Base-by-base conservation (phyloP, 2,329 filamentous ascomycete genomes). In the Penicillium fuscoglaucum region DNA sequence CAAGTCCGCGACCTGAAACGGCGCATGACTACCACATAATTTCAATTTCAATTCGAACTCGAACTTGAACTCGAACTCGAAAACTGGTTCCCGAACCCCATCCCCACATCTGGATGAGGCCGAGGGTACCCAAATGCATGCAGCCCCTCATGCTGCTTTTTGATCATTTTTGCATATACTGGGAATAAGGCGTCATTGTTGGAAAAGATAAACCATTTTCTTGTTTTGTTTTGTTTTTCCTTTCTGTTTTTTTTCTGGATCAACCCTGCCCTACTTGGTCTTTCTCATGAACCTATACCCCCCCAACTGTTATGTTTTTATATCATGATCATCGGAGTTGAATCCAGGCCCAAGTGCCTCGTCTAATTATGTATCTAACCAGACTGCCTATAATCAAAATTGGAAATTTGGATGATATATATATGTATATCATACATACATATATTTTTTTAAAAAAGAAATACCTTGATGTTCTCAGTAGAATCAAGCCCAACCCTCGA, bases 1-100 rank as follows among this genome's bases (percentile, higher is more conserved):
- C 90, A 92, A 65, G 87, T 89, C 58, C 84, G 90, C 41, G 76
- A 79, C 59, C 70, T 78, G 59, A 78, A 75, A 60, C 72, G 78
- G 62, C 71, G 75, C 29, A 55, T 76, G 54, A 70, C 72, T 19
- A 63, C 74, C n/a, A 62, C 71, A 21, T 75, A 60, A 59, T 66
- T 6, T 35, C 24, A 29, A 37, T 33, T 50, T 47, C 17, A 40
- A 40, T 26, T 19, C 17, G 12, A 19, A 33, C 29, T 31, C 29
- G 10, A 26, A 33, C 21, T n/a, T 43, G n/a, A 33, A 26, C 21
- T n/a, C 52, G n/a, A 33, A 26, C 24, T 26, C 26, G 26, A 31
- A n/a, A 33, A 41, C 6, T 8, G 6, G 41, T 24, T 39, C 41
- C 43, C 29, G 26, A 37, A 31, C 21, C 21, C 21, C 21, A 28